phyloP scores from a whole-genome alignment of 2,329 filamentous ascomycete species.

The Truncatella angustata region DNA sequence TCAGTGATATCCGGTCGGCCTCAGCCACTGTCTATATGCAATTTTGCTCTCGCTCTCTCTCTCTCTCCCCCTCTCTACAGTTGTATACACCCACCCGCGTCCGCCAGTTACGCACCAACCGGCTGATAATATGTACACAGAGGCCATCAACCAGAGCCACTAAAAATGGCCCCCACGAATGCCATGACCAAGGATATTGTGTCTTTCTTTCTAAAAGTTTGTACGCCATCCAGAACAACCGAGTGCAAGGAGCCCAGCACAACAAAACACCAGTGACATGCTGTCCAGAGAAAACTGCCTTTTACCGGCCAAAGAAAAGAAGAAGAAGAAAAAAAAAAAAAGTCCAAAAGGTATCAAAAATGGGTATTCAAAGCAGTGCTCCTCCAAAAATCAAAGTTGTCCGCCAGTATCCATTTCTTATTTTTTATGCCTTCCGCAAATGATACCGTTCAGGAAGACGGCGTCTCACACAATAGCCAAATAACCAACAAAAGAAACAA shows the following conservation, averaged over 20 bases:
- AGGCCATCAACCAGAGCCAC: too few species aligned
- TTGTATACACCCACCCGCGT: too few species aligned
- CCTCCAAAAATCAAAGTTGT: conserved; percentile 1
- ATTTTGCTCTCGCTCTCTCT: too few species aligned
- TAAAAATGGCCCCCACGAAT: too few species aligned
- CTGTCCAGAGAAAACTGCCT: background rate
- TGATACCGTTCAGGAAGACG: background rate
- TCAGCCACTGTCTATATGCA: too few species aligned
- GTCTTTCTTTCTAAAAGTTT: background rate
- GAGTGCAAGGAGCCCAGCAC: background rate
- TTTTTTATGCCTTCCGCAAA: background rate
- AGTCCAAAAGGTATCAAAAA: conserved; percentile 14
- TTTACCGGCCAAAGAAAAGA: background rate
- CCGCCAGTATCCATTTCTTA: background rate
- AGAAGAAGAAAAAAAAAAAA: conserved; percentile 13
- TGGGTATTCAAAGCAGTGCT: conserved; percentile 12
- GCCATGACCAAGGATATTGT: background rate
- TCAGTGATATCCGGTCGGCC: too few species aligned
- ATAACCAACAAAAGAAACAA: conserved; percentile 7
- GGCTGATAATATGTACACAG: too few species aligned
- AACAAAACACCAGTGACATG: background rate
- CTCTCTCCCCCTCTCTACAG: too few species aligned
- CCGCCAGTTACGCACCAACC: too few species aligned
- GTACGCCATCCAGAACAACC: background rate
- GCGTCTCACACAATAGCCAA: background rate